A percentile compares a stretch with the other conserved stretches of the same genome.
Conservation (phyloP, 2,329 filamentous ascomycete species). For the Aspergillus carbonarius region DNA sequence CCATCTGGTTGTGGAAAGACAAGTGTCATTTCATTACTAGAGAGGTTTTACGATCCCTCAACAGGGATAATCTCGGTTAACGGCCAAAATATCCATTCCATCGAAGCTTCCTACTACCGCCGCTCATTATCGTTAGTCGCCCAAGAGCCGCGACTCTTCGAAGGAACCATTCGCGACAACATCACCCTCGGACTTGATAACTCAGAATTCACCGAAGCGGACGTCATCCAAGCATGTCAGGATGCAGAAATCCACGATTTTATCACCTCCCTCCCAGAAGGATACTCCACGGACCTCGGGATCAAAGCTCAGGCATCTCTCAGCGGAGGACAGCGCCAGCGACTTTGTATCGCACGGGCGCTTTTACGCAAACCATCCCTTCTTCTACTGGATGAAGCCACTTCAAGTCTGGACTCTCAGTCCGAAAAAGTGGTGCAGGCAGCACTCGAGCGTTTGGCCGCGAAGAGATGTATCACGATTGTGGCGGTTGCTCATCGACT, state of each 20-base stretch:
- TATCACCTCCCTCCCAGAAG: conserved; percentile 39
- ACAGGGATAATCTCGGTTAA: conserved; percentile 64
- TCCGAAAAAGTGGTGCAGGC: conserved; percentile 68
- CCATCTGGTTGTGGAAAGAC: conserved; percentile 51
- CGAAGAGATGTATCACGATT: conserved; percentile 60
- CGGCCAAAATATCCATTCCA: conserved; percentile 56
- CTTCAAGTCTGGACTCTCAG: conserved; percentile 62
- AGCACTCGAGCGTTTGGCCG: conserved; percentile 63
- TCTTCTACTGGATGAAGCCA: conserved; percentile 61
- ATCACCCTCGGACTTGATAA: conserved; percentile 56
- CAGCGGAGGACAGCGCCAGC: conserved; percentile 58
- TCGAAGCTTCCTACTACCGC: conserved; percentile 64
- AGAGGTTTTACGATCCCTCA: conserved; percentile 48
- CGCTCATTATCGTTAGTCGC: conserved; percentile 68
- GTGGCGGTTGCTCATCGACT: conserved; percentile 76
- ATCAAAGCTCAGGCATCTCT: conserved; percentile 50
- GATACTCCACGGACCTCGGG: conserved; percentile 50
- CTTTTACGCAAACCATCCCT: conserved; percentile 54
- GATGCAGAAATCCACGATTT: conserved; percentile 39
- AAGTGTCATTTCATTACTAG: conserved; percentile 47
- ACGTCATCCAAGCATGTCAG: conserved; percentile 35
- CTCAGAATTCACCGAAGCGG: conserved; percentile 23
- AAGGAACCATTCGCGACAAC: conserved; percentile 68
- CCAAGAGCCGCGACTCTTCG: conserved; percentile 71
- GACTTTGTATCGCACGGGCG: conserved; percentile 56